Base-by-base conservation (phyloP, 129 eudicot genomes). In the Tagetes erecta region DNA sequence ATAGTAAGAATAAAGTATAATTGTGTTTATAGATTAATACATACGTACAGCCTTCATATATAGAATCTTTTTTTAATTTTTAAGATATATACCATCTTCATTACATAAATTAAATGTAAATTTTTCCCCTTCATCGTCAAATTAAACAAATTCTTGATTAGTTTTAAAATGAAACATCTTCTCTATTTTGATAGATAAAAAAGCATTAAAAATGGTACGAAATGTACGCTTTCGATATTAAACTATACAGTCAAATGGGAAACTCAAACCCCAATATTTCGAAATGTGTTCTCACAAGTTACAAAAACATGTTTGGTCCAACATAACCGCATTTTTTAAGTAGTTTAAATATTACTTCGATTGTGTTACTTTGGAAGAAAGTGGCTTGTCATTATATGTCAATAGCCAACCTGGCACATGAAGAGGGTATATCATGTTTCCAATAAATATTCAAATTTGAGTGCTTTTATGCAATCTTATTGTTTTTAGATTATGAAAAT, bases 211-310 rank as follows among this genome's bases (percentile, higher is more conserved):
- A 14, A 74, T 47, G 36, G 64, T 75, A 64, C 63, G 62, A 11
- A 36, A 64, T 33, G 34, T 74, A 63, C 49, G 10, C 63, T 75
- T 76, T 38, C 41, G 38, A 31, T 30, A 49, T 30, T 13, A 13
- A 39, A 39, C 11, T 75, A 50, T 75, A 39, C 66, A n/a, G 74
- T 67, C 80, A 67, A 76, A 41, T 56, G 65, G 68, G 56, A 58
- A 68, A 68, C 80, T 76, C 80, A 56, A 76, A 67, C 75, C 80
- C 80, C 80, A 20, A 68, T 68, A 68, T 76, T 57, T 68, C 51
- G 75, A 68, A 56, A 35, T 44, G 66, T 76, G 80, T 68, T 68
- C 80, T 76, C 80, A 68, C 80, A 68, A 45, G 68, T 76, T 76
- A 68, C 80, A 53, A 55, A 76, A 68, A 68, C 79, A 75, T 75